Evolutionary conservation across 495 filamentous ascomycete species (phyloP).

Genomic region (Aspergillus leporis): DNA sequence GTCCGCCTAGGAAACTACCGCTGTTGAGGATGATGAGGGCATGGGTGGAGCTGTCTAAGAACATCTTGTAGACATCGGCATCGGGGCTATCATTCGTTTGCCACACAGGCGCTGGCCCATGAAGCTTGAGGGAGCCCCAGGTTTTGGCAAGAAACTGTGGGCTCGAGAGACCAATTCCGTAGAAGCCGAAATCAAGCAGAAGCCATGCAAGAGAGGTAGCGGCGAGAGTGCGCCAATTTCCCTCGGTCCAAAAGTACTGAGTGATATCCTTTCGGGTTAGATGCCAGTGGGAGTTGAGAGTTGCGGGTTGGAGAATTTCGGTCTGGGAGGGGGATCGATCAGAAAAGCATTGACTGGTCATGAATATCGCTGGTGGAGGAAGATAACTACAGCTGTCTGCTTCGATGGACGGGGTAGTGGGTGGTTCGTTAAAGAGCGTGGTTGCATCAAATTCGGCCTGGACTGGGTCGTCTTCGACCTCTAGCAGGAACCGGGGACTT

Average conservation of each 20-base stretch:
- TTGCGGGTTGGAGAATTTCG: slow-evolving; percentile 34
- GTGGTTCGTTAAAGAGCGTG: slow-evolving; percentile 35
- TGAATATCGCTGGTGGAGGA: slow-evolving; percentile 23
- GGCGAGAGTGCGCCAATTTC: slow-evolving; percentile 53
- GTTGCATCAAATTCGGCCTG: slow-evolving; percentile 50
- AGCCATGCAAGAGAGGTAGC: slow-evolving; percentile 53
- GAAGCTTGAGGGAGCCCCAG: slow-evolving; percentile 40
- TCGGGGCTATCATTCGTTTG: slow-evolving; percentile 33
- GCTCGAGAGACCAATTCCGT: slow-evolving; percentile 54
- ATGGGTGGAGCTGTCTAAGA: slow-evolving; percentile 39
- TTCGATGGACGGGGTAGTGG: slow-evolving; percentile 11
- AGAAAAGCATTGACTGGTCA: slow-evolving; percentile 28
- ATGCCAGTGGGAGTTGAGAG: slow-evolving; percentile 46
- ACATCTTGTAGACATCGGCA: slow-evolving; percentile 40
- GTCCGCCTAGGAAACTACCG: slow-evolving; percentile 48
- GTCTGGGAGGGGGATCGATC: slow-evolving; percentile 23
- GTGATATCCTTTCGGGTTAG: slow-evolving; percentile 42
- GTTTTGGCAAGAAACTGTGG: slow-evolving; percentile 45
- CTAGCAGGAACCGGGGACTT: slow-evolving; percentile 56
- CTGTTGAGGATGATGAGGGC: slow-evolving; percentile 44
- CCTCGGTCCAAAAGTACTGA: slow-evolving; percentile 50
- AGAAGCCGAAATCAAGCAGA: slow-evolving; percentile 57
- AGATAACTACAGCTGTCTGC: slow-evolving; percentile 18
- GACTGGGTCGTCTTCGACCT: slow-evolving; percentile 50
- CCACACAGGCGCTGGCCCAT: slow-evolving; percentile 35